These are phyloP conservation scores for Albifimbria verrucaria DNA, from an alignment of 2,329 filamentous ascomycete genomes.

Conservation along the genomic window DNA sequence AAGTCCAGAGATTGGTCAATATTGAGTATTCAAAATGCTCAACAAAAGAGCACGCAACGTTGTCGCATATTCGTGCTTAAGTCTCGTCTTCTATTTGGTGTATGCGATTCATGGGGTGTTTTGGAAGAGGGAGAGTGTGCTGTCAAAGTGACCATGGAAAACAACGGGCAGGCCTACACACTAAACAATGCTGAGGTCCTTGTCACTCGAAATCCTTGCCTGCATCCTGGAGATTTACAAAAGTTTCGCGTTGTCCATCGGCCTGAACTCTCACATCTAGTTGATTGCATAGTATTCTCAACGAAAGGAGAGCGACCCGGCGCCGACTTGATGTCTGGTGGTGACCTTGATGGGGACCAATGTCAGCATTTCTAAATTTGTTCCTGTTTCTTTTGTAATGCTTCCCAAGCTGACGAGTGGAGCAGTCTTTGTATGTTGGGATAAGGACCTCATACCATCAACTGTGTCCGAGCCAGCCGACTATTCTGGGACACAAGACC, in stretches of 20 bases:
- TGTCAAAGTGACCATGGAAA: conserved; percentile 31
- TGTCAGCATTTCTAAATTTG: conserved; percentile 26
- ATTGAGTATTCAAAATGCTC: conserved; percentile 31
- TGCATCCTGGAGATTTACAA: conserved; percentile 38
- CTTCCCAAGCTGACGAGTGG: background rate
- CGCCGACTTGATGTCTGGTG: conserved; percentile 39
- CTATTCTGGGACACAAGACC: conserved; percentile 36
- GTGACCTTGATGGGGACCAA: conserved; percentile 38
- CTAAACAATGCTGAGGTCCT: conserved; percentile 31
- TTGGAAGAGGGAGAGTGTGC: conserved; percentile 35
- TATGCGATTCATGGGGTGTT: conserved; percentile 32
- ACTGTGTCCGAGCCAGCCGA: conserved; percentile 30
- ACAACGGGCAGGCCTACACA: conserved; percentile 27
- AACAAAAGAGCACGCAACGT: conserved; percentile 27
- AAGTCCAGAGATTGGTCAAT: conserved; percentile 24
- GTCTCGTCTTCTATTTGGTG: conserved; percentile 35
- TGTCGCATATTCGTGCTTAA: conserved; percentile 33
- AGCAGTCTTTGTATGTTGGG: conserved; percentile 38
- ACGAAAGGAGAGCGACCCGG: conserved; percentile 30
- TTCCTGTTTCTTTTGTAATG: background rate
- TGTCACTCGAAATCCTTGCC: conserved; percentile 39
- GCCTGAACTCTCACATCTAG: conserved; percentile 30
- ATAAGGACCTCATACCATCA: conserved; percentile 33
- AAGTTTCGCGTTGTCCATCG: conserved; percentile 36
- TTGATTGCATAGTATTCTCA: conserved; percentile 39